Percentiles rank a stretch among this genome's conserved stretches.
Conservation (phyloP, 2,329 filamentous ascomycete species). For the Camillea tinctor region DNA sequence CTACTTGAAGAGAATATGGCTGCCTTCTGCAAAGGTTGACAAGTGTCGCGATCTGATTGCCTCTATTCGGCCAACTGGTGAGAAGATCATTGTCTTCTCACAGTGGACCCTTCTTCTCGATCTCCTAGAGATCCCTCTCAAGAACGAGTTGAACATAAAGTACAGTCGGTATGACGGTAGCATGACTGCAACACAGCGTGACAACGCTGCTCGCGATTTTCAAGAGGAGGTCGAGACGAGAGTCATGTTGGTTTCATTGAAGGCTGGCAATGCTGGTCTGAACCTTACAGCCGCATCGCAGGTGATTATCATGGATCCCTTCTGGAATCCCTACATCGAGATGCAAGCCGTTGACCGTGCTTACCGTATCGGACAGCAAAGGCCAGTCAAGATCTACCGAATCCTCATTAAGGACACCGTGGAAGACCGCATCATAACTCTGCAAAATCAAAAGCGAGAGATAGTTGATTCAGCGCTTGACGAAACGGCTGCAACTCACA, state of each 20-base stretch:
- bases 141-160: conserved; percentile 47
- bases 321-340: conserved; percentile 93
- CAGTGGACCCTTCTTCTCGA: conserved; percentile 80
- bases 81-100: conserved; percentile 81
- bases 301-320: conserved; percentile 88
- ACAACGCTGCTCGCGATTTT: conserved; percentile 67
- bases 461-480: conserved; percentile 79
- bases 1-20: conserved; percentile 67
- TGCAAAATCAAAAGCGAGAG: conserved; percentile 76
- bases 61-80: conserved; percentile 46
- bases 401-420: conserved; percentile 76
- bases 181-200: conserved; percentile 66
- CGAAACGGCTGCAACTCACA: conserved; percentile 64
- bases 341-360: conserved; percentile 90
- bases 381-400: conserved; percentile 74
- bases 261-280: conserved; percentile 80
- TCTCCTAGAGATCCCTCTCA: conserved; percentile 70
- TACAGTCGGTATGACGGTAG: conserved; percentile 75
- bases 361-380: conserved; percentile 79
- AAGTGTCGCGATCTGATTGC: conserved; percentile 65
- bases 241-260: conserved; percentile 76
- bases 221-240: conserved; percentile 55
- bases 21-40: conserved; percentile 73
- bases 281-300: conserved; percentile 82
- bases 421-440: conserved; percentile 77